Evolutionary conservation across 306 rosid species (phyloP).

Genomic region (Spatholobus suberectus): DNA sequence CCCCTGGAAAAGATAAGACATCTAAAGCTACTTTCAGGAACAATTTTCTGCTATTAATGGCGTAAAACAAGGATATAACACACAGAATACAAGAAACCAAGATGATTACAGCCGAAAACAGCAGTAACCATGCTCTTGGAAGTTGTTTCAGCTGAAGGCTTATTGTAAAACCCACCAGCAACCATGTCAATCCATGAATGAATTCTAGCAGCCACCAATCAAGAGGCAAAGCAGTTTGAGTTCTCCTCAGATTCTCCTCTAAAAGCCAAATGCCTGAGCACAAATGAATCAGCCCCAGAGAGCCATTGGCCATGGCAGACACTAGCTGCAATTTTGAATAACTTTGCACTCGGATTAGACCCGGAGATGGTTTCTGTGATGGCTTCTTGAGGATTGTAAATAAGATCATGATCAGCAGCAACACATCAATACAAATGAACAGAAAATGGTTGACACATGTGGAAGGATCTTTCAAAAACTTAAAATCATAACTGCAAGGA

Average conservation of each 20-base stretch:
- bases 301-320: constrained; percentile 54
- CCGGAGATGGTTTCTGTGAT: constrained; percentile 29
- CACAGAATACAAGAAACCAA: constrained; percentile 50
- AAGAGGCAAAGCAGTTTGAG: constrained; percentile 53
- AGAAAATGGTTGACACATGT: constrained; percentile 54
- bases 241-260: constrained; percentile 56
- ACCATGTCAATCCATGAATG: constrained; percentile 57
- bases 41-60: constrained; percentile 26
- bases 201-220: constrained; percentile 47
- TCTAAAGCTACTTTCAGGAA: constrained; percentile 44
- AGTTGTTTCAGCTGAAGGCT: constrained; percentile 48
- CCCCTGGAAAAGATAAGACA: constrained; percentile 37
- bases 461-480: constrained; percentile 48
- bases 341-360: constrained; percentile 29
- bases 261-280: constrained; percentile 53
- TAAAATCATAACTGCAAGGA: constrained; percentile 36
- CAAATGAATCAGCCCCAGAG: constrained; percentile 50
- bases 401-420: constrained; percentile 52
- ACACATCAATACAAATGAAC: constrained; percentile 45
- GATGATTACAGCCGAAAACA: constrained; percentile 49
- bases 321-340: constrained; percentile 42
- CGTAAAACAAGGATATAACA: constrained; percentile 48
- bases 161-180: constrained; percentile 47
- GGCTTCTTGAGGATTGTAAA: constrained; percentile 49
- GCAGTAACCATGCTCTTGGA: constrained; percentile 41